These are phyloP conservation scores for Dalbergia oliveri DNA, from an alignment of 306 rosid species.

Conservation along the genomic window DNA sequence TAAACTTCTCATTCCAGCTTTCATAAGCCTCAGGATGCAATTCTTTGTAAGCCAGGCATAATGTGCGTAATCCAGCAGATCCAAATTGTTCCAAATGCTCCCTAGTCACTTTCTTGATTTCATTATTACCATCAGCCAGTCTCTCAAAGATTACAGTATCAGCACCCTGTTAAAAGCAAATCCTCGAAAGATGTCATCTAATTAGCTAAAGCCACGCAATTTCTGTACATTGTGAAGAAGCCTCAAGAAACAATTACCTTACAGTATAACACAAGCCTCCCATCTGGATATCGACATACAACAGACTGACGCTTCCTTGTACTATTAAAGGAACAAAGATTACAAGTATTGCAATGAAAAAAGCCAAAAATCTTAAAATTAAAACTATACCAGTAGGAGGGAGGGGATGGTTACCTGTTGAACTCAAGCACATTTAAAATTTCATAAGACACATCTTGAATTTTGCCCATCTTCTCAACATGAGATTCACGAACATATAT, in stretches of 20 bases:
- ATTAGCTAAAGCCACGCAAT: conserved; percentile 42
- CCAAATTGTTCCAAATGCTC: conserved; percentile 87
- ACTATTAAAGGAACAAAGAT: conserved; percentile 58
- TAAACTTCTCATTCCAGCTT: conserved; percentile 93
- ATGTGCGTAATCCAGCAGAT: conserved; percentile 88
- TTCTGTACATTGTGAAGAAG: conserved; percentile 25
- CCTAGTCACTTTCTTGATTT: conserved; percentile 76
- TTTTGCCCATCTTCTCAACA: conserved; percentile 79
- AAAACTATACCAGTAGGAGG: conserved; percentile 2
- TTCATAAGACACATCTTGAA: conserved; percentile 82
- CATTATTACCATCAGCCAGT: conserved; percentile 62
- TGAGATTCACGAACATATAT: conserved; percentile 94
- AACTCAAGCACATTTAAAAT: conserved; percentile 96
- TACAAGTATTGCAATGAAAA: conserved; percentile 39
- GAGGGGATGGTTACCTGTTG: conserved; percentile 68
- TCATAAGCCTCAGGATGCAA: conserved; percentile 77
- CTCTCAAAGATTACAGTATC: conserved; percentile 92
- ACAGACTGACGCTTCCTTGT: conserved; percentile 98
- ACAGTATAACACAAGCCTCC: conserved; percentile 91
- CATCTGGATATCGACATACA: conserved; percentile 94
- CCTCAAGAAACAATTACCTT: conserved; percentile 74
- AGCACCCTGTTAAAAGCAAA: conserved; percentile 82
- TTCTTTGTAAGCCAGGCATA: conserved; percentile 94
- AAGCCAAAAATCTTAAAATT: conserved; percentile 4
- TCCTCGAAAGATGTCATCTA: conserved; percentile 47